Evolutionary conservation across 345 rosid genomes (phyloP).

Genomic region (Toxicodendron radicans): DNA sequence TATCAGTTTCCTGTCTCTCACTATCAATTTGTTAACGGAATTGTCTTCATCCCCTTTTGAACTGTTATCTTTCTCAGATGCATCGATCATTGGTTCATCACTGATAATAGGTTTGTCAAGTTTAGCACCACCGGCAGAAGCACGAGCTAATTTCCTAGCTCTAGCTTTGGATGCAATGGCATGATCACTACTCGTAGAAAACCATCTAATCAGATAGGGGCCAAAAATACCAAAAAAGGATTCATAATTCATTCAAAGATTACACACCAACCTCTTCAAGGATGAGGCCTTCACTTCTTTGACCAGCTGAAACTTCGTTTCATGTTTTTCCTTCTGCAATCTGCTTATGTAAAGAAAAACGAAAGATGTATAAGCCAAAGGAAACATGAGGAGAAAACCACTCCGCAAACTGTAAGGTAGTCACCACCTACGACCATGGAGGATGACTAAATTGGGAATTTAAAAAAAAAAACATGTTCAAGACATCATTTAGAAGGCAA

Average conservation of each 20-base stretch:
- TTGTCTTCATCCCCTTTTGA: slow-evolving; percentile 13
- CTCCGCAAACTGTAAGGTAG: neutral
- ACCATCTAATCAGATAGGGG: slow-evolving; percentile 10
- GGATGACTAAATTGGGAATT: neutral
- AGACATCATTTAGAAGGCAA: neutral
- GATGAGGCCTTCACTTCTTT: slow-evolving; percentile 25
- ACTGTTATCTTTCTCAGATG: neutral
- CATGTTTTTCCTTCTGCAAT: slow-evolving; percentile 26
- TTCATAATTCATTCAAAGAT: neutral
- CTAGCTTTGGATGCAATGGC: slow-evolving; percentile 18
- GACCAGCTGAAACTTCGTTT: slow-evolving; percentile 20
- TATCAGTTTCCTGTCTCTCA: slow-evolving; percentile 1
- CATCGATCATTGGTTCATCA: slow-evolving; percentile 5
- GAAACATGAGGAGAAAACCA: neutral
- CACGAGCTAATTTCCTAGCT: slow-evolving; percentile 13
- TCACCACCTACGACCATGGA: neutral
- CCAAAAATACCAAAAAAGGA: neutral
- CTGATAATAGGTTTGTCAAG: neutral
- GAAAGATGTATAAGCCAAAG: slow-evolving; percentile 10
- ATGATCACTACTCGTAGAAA: slow-evolving; percentile 22
- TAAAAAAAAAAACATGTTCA: neutral
- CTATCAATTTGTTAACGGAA: neutral
- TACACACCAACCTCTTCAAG: slow-evolving; percentile 31
- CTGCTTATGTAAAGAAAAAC: slow-evolving; percentile 32
- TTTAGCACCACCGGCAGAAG: neutral